A percentile compares a stretch with the other conserved stretches of the same genome.
These are phyloP conservation scores for Syzygium syzygioides DNA, from an alignment of 441 rosid species.

Conservation along the genomic window DNA sequence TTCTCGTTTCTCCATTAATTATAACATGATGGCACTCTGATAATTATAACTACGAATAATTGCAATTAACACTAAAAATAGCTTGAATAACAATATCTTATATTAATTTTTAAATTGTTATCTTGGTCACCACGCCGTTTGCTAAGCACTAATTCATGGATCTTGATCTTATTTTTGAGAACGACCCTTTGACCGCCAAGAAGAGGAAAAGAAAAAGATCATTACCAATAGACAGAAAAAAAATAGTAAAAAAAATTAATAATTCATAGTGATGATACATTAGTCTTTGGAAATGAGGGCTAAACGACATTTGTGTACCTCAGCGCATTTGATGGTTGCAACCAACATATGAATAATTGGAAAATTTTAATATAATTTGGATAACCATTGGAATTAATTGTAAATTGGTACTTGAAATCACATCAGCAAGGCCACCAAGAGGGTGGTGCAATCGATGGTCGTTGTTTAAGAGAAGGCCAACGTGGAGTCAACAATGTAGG, in stretches of 20 bases:
- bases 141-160: neutral
- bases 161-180: neutral
- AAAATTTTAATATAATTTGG: neutral
- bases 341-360: neutral
- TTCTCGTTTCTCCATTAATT: neutral
- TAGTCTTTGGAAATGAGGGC: neutral
- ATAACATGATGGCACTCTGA: neutral
- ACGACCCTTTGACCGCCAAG: neutral
- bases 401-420: neutral
- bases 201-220: neutral
- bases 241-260: neutral
- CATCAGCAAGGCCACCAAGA: neutral
- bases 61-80: neutral
- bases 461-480: neutral
- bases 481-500: neutral
- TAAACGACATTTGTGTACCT: neutral
- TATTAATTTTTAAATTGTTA: neutral
- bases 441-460: neutral
- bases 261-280: neutral
- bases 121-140: neutral
- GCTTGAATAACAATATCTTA: neutral
- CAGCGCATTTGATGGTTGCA: neutral
- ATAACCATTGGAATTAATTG: neutral
- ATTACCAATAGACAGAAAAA: neutral
- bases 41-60: neutral